Conservation (phyloP, 345 rosid genomes). For the Aegle marmelos region DNA sequence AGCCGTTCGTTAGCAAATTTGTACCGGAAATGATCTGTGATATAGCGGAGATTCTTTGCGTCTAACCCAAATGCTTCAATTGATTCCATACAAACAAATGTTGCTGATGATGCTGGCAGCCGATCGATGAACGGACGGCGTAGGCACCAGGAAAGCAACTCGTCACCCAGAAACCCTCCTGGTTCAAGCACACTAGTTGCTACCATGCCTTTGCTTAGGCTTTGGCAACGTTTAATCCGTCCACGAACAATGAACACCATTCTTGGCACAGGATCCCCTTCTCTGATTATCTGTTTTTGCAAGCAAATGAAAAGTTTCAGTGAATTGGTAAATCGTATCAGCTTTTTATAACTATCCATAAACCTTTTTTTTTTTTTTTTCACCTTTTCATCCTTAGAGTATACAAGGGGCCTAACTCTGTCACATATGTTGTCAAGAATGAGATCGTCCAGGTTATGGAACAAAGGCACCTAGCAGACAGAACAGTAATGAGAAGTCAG, state of each 20-base stretch:
- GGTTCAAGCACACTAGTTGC: slow-evolving; percentile 68
- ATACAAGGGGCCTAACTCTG: slow-evolving; percentile 65
- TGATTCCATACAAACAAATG: slow-evolving; percentile 58
- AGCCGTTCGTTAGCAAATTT: slow-evolving; percentile 47
- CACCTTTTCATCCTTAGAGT: slow-evolving; percentile 89
- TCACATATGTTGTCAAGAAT: slow-evolving; percentile 96
- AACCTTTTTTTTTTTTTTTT: too few species aligned
- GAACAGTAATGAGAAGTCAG: not conserved
- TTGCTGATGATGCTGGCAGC: slow-evolving; percentile 88
- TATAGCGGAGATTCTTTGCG: slow-evolving; percentile 59
- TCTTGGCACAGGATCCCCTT: slow-evolving; percentile 88
- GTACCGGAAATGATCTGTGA: slow-evolving; percentile 76
- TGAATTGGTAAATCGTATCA: not conserved
- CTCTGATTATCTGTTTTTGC: slow-evolving; percentile 67
- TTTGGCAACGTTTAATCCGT: slow-evolving; percentile 52
- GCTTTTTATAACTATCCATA: too few species aligned
- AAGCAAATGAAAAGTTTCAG: not conserved
- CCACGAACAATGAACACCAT: slow-evolving; percentile 74
- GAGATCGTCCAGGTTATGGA: slow-evolving; percentile 73
- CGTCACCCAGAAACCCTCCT: slow-evolving; percentile 86
- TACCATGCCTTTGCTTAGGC: slow-evolving; percentile 68
- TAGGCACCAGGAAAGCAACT: slow-evolving; percentile 90
- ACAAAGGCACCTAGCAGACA: slow-evolving; percentile 61
- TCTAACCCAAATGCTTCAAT: slow-evolving; percentile 69
- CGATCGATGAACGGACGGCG: slow-evolving; percentile 83